Conservation (phyloP, 257 asterid genomes). For the Salvia hispanica region DNA sequence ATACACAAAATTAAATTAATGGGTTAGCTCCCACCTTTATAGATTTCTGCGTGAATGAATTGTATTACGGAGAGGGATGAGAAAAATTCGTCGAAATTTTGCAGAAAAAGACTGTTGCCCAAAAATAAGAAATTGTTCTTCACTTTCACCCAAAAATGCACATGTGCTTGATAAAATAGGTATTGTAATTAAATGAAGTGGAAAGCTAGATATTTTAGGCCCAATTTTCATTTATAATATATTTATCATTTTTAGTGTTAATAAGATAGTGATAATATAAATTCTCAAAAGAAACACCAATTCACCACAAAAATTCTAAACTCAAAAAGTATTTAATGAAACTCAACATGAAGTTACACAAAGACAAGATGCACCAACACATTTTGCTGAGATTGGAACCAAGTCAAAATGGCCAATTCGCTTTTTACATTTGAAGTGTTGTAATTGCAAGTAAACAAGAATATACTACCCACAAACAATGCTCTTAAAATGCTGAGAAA, state of each 20-base stretch:
- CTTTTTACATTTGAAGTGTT: neutral
- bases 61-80: neutral
- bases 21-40: slow-evolving; percentile 14
- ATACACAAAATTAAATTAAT: neutral
- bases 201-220: neutral
- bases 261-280: neutral
- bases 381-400: neutral
- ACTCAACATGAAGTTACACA: neutral
- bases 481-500: neutral
- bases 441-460: neutral
- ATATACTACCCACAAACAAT: neutral
- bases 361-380: neutral
- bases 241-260: too few species aligned
- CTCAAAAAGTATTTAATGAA: neutral
- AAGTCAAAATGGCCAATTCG: too few species aligned
- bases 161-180: neutral
- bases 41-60: neutral
- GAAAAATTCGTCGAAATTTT: neutral
- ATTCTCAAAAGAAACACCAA: neutral
- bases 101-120: neutral
- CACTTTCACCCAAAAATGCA: neutral
- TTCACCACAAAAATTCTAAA: neutral
- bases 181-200: neutral
- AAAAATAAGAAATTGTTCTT: neutral
- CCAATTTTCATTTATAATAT: neutral